These are phyloP conservation scores for Blastomyces percursus DNA, from an alignment of 2,329 filamentous ascomycete species.

Conservation along the genomic window DNA sequence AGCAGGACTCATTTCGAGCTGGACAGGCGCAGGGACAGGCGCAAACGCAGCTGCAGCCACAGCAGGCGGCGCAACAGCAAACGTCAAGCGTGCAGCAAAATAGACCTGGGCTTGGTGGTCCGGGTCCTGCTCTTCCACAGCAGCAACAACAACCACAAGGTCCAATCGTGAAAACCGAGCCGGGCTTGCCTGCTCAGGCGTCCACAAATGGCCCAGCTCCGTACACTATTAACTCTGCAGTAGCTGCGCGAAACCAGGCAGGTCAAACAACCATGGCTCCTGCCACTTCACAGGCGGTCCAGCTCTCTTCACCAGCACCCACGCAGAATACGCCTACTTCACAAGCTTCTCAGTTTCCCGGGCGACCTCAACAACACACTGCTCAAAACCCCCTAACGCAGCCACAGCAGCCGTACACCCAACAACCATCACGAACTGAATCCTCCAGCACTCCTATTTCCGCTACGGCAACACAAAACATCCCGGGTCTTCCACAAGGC, in stretches of 20 bases:
- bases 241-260: conserved; percentile 34
- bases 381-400: neutral
- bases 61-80: conserved; percentile 17
- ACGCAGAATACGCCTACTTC: conserved; percentile 20
- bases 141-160: conserved; percentile 13
- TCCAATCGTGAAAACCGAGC: conserved; percentile 7
- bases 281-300: conserved; percentile 25
- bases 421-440: conserved; percentile 24
- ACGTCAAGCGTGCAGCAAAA: conserved; percentile 11
- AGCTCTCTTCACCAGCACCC: conserved; percentile 23
- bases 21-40: conserved; percentile 26
- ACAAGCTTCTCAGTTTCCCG: conserved; percentile 11
- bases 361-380: conserved; percentile 6
- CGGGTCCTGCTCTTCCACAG: conserved; percentile 6
- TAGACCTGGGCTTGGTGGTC: conserved; percentile 11
- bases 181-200: neutral
- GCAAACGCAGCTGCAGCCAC: conserved; percentile 15
- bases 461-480: conserved; percentile 21
- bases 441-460: conserved; percentile 26
- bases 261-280: conserved; percentile 29
- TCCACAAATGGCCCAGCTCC: conserved; percentile 28
- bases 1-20: conserved; percentile 36
- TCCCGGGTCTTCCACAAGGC: conserved; percentile 22
- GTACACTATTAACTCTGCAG: conserved; percentile 40
- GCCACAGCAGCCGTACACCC: conserved; percentile 18